Percentiles rank a stretch among this genome's conserved stretches.
Conservation (phyloP, 176 grass and related monocot genomes). For the Triticum dicoccoides region DNA sequence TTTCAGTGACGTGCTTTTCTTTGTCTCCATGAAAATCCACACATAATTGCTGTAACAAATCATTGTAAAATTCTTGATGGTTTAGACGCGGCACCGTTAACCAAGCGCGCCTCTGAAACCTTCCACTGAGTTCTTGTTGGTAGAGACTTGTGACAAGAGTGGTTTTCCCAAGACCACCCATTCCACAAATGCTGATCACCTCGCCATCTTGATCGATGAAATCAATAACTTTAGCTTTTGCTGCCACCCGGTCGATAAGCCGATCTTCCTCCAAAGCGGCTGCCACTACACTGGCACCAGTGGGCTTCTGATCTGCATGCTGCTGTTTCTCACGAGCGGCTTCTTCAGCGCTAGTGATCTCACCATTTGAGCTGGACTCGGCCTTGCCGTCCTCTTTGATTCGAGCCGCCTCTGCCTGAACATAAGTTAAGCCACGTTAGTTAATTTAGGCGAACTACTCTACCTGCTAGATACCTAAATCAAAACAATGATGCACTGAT, state of each 20-base stretch:
- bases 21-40: neutral
- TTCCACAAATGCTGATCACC: neutral
- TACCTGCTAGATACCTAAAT: neutral
- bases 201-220: neutral
- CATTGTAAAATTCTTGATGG: neutral
- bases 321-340: neutral
- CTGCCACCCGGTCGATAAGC: neutral
- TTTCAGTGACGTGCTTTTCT: neutral
- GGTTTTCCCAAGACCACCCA: neutral
- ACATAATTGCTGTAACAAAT: neutral
- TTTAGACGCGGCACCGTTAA: neutral
- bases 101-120: neutral
- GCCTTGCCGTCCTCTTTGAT: neutral
- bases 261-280: neutral
- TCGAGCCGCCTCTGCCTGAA: neutral
- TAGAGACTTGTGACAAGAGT: neutral
- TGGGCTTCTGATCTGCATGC: neutral
- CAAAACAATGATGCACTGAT: neutral
- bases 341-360: neutral
- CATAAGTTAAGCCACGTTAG: neutral
- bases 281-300: neutral
- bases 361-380: neutral
- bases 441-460: neutral
- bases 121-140: neutral
- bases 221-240: neutral